Conservation (phyloP, 2,329 filamentous ascomycete species). For the Claviceps spartinae region DNA sequence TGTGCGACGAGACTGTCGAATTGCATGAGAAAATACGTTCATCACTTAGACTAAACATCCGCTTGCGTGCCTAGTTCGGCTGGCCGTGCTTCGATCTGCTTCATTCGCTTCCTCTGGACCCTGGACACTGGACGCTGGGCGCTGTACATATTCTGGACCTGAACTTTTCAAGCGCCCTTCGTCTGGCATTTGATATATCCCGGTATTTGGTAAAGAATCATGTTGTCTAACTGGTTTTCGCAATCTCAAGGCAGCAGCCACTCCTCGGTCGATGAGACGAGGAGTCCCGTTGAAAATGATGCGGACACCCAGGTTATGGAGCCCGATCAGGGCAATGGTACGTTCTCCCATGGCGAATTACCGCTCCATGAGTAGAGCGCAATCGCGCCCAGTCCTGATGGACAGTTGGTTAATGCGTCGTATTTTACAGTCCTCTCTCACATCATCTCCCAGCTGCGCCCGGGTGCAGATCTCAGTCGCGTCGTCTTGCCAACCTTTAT, state of each 20-base stretch:
- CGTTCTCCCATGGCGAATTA: conserved; percentile 15
- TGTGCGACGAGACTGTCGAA: background rate
- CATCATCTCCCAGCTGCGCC: conserved; percentile 93
- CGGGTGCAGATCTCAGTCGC: conserved; percentile 85
- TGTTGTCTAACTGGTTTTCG: conserved; percentile 30
- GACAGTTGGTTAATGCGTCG: background rate
- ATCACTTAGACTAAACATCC: background rate
- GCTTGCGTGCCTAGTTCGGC: too few species aligned
- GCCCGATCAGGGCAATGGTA: conserved; percentile 88
- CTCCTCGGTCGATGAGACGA: conserved; percentile 44
- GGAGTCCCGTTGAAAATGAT: conserved; percentile 24
- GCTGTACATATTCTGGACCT: too few species aligned
- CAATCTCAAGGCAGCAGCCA: conserved; percentile 30
- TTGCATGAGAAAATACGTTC: background rate
- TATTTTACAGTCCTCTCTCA: conserved; percentile 64
- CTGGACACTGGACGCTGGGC: background rate
- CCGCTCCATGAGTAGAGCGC: background rate
- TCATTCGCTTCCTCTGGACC: background rate
- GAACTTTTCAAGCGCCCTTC: too few species aligned
- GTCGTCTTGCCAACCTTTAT: conserved; percentile 96
- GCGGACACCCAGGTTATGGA: conserved; percentile 77
- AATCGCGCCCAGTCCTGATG: background rate
- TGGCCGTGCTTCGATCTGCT: background rate
- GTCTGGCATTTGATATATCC: too few species aligned
- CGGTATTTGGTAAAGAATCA: conserved; percentile 9